These are phyloP conservation scores for Globomyces pollinis-pini DNA, from an alignment of 192 early-diverging fungal genomes.

Conservation along the genomic window DNA sequence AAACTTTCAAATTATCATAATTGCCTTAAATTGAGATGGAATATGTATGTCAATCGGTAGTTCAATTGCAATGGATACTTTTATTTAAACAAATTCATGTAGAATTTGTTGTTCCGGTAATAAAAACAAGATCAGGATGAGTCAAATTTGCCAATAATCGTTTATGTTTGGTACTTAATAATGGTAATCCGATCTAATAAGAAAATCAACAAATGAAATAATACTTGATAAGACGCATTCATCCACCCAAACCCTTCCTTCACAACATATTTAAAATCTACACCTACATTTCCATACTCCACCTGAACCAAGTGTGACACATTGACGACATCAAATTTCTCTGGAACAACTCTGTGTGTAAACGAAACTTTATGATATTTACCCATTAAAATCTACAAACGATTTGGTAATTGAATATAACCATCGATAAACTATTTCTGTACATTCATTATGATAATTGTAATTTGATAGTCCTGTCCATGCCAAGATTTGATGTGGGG, in stretches of 20 bases:
- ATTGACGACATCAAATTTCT: constrained; percentile 93
- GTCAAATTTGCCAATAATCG: background rate
- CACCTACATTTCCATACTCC: constrained; percentile 95
- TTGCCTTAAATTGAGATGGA: too few species aligned
- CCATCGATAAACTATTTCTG: constrained; percentile 88
- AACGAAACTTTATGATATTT: too few species aligned
- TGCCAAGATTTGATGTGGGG: constrained; percentile 97
- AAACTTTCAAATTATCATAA: too few species aligned
- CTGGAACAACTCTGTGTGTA: constrained; percentile 94
- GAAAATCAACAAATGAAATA: too few species aligned
- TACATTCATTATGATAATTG: constrained; percentile 62
- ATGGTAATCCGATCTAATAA: background rate
- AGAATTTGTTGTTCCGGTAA: too few species aligned
- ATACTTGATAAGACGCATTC: constrained; percentile 69
- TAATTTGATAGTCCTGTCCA: constrained; percentile 88
- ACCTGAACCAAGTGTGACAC: constrained; percentile 87
- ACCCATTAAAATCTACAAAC: constrained; percentile 81
- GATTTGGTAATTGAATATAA: constrained; percentile 88
- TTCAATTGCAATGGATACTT: too few species aligned
- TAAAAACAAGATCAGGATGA: background rate
- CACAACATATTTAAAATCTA: constrained; percentile 87
- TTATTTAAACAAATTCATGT: too few species aligned
- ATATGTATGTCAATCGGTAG: too few species aligned
- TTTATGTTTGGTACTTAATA: background rate
- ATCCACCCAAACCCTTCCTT: constrained; percentile 99